These are phyloP conservation scores for Dothideomycetidae sp. DNA, from an alignment of 2,329 filamentous ascomycete species.

Conservation along the genomic window DNA sequence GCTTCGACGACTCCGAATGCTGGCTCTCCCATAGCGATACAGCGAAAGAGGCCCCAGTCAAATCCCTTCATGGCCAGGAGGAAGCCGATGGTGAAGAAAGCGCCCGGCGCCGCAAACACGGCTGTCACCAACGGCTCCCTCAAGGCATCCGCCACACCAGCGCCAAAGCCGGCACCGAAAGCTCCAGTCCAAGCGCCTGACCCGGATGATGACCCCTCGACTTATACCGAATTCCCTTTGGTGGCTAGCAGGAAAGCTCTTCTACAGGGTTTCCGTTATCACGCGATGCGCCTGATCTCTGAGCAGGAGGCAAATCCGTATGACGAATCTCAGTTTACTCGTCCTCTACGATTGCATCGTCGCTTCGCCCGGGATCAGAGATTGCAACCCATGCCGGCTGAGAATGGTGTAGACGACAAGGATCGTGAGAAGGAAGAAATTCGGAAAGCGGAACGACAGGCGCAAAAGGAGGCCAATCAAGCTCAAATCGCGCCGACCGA, in stretches of 20 bases:
- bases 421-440: conserved; percentile 45
- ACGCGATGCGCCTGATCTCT: conserved; percentile 65
- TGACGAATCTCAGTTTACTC: conserved; percentile 70
- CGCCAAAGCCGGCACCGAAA: conserved; percentile 9
- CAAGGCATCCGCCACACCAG: conserved; percentile 11
- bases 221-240: conserved; percentile 47
- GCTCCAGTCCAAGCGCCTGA: conserved; percentile 7
- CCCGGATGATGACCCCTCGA: conserved; percentile 14
- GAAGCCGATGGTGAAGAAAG: conserved; percentile 19
- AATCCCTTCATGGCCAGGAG: conserved; percentile 16
- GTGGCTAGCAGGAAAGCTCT: conserved; percentile 71
- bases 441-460: conserved; percentile 62
- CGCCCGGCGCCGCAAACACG: conserved; percentile 1
- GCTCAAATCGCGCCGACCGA: conserved; percentile 83
- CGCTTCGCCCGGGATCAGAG: conserved; percentile 60
- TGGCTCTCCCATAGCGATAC: conserved; percentile 19
- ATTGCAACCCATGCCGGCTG: conserved; percentile 32
- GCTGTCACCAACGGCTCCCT: conserved; percentile 7
- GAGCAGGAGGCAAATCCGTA: conserved; percentile 40
- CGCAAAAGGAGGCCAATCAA: conserved; percentile 71
- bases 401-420: conserved; percentile 45
- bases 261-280: conserved; percentile 66
- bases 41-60: conserved; percentile 22
- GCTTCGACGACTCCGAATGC: conserved; percentile 25
- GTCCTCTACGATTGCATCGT: conserved; percentile 77